These are phyloP conservation scores for Warburgia ugandensis DNA, from an alignment of 164 flowering plant genomes.

Conservation along the genomic window DNA sequence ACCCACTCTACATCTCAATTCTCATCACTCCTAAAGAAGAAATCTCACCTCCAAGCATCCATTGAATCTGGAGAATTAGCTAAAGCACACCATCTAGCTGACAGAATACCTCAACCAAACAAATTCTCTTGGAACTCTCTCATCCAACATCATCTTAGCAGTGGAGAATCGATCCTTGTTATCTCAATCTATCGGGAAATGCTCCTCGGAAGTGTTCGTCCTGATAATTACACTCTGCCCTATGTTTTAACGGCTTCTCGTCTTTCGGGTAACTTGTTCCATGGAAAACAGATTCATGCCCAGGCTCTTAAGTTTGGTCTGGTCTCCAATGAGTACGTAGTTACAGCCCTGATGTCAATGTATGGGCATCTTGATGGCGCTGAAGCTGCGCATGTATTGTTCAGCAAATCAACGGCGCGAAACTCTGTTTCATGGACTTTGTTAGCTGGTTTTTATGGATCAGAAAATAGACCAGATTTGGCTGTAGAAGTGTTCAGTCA, in stretches of 20 bases:
- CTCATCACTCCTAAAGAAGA: too few species aligned
- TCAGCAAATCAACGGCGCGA: slow-evolving; percentile 21
- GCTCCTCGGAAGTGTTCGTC: slow-evolving; percentile 42
- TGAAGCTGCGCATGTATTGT: slow-evolving; percentile 30
- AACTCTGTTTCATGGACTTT: slow-evolving; percentile 49
- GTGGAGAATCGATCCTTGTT: slow-evolving; percentile 18
- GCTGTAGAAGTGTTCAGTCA: slow-evolving; percentile 41
- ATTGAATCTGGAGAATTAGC: not conserved
- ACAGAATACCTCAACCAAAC: slow-evolving; percentile 35
- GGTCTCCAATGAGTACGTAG: slow-evolving; percentile 32
- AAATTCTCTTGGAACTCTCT: slow-evolving; percentile 53
- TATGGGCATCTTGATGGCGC: slow-evolving; percentile 42
- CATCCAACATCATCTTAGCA: slow-evolving; percentile 39
- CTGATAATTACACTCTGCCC: slow-evolving; percentile 54
- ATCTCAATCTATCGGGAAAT: slow-evolving; percentile 36
- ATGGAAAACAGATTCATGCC: slow-evolving; percentile 57
- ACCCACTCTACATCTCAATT: too few species aligned
- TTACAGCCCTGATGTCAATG: slow-evolving; percentile 42
- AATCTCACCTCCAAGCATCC: too few species aligned
- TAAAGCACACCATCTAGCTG: slow-evolving; percentile 28
- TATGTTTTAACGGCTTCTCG: slow-evolving; percentile 45
- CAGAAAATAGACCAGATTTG: slow-evolving; percentile 25
- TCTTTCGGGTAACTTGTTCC: slow-evolving; percentile 16
- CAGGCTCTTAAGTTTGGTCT: slow-evolving; percentile 48
- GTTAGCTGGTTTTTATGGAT: slow-evolving; percentile 34